These are phyloP conservation scores for Calonectria multiphialidica DNA, from an alignment of 2,329 filamentous ascomycete species.

Conservation along the genomic window DNA sequence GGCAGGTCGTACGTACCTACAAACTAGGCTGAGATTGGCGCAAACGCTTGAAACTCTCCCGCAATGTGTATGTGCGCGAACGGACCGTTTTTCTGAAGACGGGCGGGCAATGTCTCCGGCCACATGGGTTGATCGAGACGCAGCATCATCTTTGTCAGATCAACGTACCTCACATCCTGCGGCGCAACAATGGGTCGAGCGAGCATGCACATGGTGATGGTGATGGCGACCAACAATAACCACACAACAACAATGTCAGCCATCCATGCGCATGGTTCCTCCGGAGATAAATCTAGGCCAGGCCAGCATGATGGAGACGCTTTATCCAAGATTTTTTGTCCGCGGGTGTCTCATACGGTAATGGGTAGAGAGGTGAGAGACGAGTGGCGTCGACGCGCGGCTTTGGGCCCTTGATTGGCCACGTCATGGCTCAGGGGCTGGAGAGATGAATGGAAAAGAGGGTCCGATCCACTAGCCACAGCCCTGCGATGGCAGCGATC, in stretches of 20 bases:
- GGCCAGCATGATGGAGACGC: background rate
- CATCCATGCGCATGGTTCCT: background rate
- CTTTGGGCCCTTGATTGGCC: background rate
- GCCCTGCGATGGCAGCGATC: conserved; percentile 10
- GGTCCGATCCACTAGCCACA: conserved; percentile 5
- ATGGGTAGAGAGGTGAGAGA: background rate
- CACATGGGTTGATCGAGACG: background rate
- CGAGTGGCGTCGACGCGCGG: conserved; percentile 5
- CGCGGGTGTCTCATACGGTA: background rate
- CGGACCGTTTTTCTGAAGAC: background rate
- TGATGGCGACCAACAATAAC: background rate
- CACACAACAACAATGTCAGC: background rate
- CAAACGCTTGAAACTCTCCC: background rate
- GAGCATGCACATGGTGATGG: too few relatives aligned
- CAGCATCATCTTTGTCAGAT: background rate
- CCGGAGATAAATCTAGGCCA: background rate
- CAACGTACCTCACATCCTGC: background rate
- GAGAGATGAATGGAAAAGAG: background rate
- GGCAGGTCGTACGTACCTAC: background rate
- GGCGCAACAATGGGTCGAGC: too few relatives aligned
- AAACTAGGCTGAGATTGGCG: background rate
- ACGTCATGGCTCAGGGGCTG: background rate
- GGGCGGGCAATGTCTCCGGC: background rate
- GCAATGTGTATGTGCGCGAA: background rate
- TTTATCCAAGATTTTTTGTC: background rate